Evolutionary conservation across 2,329 filamentous ascomycete species (phyloP).

Genomic region (Phyllosticta citrichinensis): DNA sequence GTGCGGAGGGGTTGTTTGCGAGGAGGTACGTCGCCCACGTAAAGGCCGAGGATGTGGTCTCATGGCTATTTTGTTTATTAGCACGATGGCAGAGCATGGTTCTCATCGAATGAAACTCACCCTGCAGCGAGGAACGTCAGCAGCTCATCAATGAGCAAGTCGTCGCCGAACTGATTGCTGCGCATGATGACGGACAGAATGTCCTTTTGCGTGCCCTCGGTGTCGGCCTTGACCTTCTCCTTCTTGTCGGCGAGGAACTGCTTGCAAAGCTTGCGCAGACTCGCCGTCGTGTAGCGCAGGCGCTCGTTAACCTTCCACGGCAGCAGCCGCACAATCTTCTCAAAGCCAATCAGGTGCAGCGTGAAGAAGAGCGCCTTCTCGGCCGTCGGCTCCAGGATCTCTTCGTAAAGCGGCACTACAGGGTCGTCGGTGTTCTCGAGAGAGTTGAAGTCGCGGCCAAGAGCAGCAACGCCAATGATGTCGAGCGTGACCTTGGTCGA

Average conservation of each 20-base stretch:
- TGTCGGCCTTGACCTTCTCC: constrained; percentile 25
- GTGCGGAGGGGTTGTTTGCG: constrained; percentile 54
- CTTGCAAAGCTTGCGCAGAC: constrained; percentile 32
- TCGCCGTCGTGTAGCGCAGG: constrained; percentile 27
- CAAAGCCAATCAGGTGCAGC: constrained; percentile 28
- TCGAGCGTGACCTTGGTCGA: constrained; percentile 36
- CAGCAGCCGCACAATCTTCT: constrained; percentile 29
- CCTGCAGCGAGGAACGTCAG: constrained; percentile 48
- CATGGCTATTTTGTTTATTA: constrained; percentile 39
- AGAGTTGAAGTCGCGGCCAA: constrained; percentile 34
- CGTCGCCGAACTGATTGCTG: constrained; percentile 43
- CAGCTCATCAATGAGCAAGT: constrained; percentile 44
- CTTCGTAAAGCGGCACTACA: constrained; percentile 33
- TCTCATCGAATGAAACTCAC: constrained; percentile 23
- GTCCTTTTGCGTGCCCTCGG: constrained; percentile 27
- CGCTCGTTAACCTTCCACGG: constrained; percentile 39
- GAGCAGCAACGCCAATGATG: constrained; percentile 37
- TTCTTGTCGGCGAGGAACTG: constrained; percentile 41
- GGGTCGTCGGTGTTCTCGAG: constrained; percentile 33
- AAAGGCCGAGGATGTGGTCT: constrained; percentile 66
- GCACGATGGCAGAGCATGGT: background rate
- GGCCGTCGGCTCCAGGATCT: constrained; percentile 35
- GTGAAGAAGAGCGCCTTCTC: constrained; percentile 40
- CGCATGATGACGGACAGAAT: constrained; percentile 42
- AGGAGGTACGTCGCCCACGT: constrained; percentile 68